phyloP scores from a whole-genome alignment of 495 filamentous ascomycete species.

The Chaetomium fimeti region DNA sequence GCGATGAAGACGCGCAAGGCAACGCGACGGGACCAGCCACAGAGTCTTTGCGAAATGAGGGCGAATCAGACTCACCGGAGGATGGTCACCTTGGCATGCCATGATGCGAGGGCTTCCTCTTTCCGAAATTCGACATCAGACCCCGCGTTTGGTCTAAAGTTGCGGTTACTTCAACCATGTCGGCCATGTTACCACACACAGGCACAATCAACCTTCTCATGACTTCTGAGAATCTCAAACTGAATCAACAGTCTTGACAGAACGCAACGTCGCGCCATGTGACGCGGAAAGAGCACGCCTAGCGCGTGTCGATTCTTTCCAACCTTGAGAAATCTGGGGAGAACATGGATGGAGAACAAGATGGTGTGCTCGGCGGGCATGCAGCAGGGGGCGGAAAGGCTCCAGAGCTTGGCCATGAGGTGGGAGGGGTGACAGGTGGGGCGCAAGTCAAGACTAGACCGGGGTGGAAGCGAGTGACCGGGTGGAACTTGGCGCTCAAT shows the following conservation, averaged over 20 bases:
- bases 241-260: background rate
- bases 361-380: constrained; percentile 30
- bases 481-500: constrained; percentile 3
- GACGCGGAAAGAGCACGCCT: constrained; percentile 27
- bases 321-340: constrained; percentile 28
- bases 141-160: background rate
- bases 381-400: constrained; percentile 21
- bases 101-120: background rate
- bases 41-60: constrained; percentile 1
- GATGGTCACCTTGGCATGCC: constrained; percentile 5
- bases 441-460: constrained; percentile 22
- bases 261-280: constrained; percentile 31
- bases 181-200: background rate
- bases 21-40: constrained; percentile 6
- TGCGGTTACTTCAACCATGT: background rate
- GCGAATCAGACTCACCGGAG: constrained; percentile 7
- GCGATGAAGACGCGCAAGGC: constrained; percentile 3
- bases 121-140: background rate
- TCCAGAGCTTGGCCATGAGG: constrained; percentile 22
- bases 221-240: background rate
- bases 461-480: constrained; percentile 11
- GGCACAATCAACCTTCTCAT: background rate
- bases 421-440: constrained; percentile 24
- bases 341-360: constrained; percentile 25
- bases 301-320: constrained; percentile 8